These are phyloP conservation scores for Escallonia herrerae DNA, from an alignment of 129 eudicot genomes.

Conservation along the genomic window DNA sequence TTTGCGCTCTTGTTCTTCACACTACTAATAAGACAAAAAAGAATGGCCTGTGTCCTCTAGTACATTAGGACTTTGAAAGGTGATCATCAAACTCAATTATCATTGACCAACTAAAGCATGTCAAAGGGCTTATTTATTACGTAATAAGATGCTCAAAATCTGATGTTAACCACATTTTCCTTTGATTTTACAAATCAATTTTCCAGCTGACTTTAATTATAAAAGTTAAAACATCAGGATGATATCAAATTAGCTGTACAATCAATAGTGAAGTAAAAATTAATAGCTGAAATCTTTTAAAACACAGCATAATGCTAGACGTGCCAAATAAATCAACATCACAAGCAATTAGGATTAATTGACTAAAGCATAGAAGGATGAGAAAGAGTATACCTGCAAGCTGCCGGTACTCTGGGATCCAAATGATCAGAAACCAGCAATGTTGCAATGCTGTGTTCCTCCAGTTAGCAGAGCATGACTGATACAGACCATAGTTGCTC, in stretches of 20 bases:
- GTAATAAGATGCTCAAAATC: too few species aligned
- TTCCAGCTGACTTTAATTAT: not conserved
- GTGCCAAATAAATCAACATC: too few species aligned
- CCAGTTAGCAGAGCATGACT: conserved; percentile 38
- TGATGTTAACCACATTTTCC: too few species aligned
- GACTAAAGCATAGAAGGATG: too few species aligned
- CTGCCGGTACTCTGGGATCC: conserved; percentile 29
- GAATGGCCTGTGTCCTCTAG: too few species aligned
- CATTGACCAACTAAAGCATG: too few species aligned
- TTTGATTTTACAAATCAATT: not conserved
- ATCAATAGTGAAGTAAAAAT: not conserved
- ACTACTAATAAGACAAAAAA: too few species aligned
- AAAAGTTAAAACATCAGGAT: not conserved
- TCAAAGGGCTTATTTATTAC: not conserved
- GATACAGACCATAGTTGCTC: conserved; percentile 27
- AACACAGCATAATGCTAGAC: not conserved
- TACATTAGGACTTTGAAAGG: too few species aligned
- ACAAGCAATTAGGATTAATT: too few species aligned
- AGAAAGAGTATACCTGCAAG: conserved; percentile 26
- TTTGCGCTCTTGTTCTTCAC: too few species aligned
- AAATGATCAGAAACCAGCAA: conserved; percentile 10
- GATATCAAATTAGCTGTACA: not conserved
- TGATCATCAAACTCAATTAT: too few species aligned
- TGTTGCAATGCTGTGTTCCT: conserved; percentile 36
- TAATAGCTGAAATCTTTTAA: not conserved